These are phyloP conservation scores for Stephanodiscus triporus DNA, from an alignment of 108 stramenopile genomes.

Conservation along the genomic window DNA sequence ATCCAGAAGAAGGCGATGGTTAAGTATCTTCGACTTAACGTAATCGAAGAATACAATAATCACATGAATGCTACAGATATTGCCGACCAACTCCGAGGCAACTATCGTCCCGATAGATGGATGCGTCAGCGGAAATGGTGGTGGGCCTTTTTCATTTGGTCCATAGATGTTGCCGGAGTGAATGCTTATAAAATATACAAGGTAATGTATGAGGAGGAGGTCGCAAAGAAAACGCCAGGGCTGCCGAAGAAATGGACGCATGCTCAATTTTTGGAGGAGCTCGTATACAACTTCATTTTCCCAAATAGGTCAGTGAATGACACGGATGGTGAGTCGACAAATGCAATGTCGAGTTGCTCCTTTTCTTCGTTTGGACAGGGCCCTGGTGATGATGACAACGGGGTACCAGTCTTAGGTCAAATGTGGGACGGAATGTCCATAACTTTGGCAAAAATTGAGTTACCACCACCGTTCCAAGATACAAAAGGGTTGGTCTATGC, in stretches of 20 bases:
- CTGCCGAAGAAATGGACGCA: slow-evolving; percentile 19
- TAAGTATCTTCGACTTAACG: slow-evolving; percentile 6
- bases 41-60: slow-evolving; percentile 44
- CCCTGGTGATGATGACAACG: background rate
- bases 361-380: background rate
- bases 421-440: too few species aligned
- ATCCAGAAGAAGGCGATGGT: background rate
- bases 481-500: too few species aligned
- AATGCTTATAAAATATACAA: slow-evolving; percentile 28
- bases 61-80: slow-evolving; percentile 36
- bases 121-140: slow-evolving; percentile 43
- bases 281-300: slow-evolving; percentile 11
- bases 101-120: slow-evolving; percentile 33
- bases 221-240: background rate
- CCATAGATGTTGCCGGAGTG: slow-evolving; percentile 9
- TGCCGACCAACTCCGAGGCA: slow-evolving; percentile 33
- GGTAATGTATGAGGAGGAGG: slow-evolving; percentile 10
- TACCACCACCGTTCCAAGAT: too few species aligned
- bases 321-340: background rate
- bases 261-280: slow-evolving; percentile 5
- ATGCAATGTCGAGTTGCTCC: background rate
- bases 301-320: background rate
- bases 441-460: too few species aligned
- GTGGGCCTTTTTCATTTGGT: slow-evolving; percentile 43
- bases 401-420: too few species aligned